Evolutionary conservation across 306 rosid genomes (phyloP).

Genomic region (Pueraria montana): DNA sequence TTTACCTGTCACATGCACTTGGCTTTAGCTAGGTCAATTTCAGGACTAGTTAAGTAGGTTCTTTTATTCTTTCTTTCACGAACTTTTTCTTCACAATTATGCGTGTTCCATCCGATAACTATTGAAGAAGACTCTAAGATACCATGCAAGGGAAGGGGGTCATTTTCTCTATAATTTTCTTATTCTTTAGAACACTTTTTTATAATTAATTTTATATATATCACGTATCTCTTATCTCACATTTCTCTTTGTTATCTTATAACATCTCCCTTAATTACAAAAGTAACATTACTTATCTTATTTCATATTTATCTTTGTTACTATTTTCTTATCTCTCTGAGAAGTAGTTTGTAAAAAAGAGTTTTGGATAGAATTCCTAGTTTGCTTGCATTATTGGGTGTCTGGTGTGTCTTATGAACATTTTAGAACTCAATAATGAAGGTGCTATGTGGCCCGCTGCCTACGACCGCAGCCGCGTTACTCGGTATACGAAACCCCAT

Average conservation of each 20-base stretch:
- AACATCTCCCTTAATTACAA: not conserved
- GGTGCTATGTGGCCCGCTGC: conserved; percentile 39
- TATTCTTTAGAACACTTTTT: not conserved
- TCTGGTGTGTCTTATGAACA: conserved; percentile 15
- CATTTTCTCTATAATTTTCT: not conserved
- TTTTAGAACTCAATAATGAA: conserved; percentile 40
- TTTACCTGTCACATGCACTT: conserved; percentile 32
- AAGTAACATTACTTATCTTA: not conserved
- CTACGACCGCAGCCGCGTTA: conserved; percentile 47
- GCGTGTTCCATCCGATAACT: conserved; percentile 38
- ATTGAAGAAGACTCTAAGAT: conserved; percentile 38
- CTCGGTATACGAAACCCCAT: conserved; percentile 34
- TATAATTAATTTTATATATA: not conserved
- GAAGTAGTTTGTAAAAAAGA: not conserved
- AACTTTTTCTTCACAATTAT: conserved; percentile 30
- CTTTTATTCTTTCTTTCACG: conserved; percentile 20
- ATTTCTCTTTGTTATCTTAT: not conserved
- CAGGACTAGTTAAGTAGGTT: conserved; percentile 7
- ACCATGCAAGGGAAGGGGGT: conserved; percentile 9
- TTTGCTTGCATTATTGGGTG: conserved; percentile 46
- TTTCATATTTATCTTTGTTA: not conserved
- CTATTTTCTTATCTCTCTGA: not conserved
- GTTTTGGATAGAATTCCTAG: not conserved
- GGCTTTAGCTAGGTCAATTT: conserved; percentile 45
- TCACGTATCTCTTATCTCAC: not conserved